Evolutionary conservation across 495 filamentous ascomycete species (phyloP), one percentile per base, ranked within the genome.

Genomic region (Thermothielavioides terrestris): DNA sequence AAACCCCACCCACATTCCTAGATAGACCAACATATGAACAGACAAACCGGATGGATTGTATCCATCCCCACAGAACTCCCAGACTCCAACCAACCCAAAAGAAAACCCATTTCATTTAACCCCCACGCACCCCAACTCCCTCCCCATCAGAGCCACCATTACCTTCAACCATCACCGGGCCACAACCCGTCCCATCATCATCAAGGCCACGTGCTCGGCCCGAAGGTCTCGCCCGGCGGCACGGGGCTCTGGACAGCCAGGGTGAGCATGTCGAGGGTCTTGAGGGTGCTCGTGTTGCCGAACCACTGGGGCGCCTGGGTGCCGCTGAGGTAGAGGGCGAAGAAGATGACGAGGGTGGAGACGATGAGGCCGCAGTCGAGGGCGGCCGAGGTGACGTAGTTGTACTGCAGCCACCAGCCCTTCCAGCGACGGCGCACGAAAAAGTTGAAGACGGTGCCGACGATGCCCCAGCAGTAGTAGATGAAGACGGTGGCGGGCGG

Each of bases 341-440:
- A 74, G 72, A 89, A 86, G 44, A 88, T 84, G 20, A 88, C 57
- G 43, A 89, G 76, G 0, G 82, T 85, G 40, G 71, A 75, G 6
- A 88, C 63, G 2, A 77, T 76, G 20, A 88, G 69, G 11, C 84
- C 85, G 40, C 78, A 76, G 56, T 87, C 83, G 50, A 90, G 68
- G 3, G 79, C 85, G 0, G 85, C 84, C 18, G 83, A 85, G 0
- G 82, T 77, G 55, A 88, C 71, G 61, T 88, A 89, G 70, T 88
- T 89, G 64, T 86, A 88, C 52, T 82, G 79, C 70, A 82, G 70
- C 84, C 82, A 87, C 84, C 83, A 87, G 27, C 82, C 82, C 27
- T 71, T 76, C 65, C 71, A 80, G 51, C 74, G 71, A 52, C 80
- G 69, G 32, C 78, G 72, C 51, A 86, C 77, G 44, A 66, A 78